Base-by-base conservation (phyloP, 2,329 filamentous ascomycete species). In the Penicillium sp. region DNA sequence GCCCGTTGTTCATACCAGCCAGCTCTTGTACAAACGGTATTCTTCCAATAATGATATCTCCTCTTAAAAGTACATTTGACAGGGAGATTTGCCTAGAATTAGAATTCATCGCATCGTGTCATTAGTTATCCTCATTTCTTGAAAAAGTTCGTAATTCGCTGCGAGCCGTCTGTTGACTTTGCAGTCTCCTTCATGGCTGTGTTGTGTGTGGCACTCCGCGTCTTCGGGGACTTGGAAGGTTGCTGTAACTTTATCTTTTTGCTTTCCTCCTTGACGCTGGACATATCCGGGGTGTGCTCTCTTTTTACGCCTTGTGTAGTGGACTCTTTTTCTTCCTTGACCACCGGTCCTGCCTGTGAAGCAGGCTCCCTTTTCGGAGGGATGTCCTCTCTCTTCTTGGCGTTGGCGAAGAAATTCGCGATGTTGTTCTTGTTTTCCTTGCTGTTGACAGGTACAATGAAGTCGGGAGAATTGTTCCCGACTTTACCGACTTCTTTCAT, bases 341-440 rank as follows among this genome's bases (percentile, higher is more conserved):
- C 36, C 18, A 51, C 55, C 20, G 35, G 34, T 54, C 73, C 64
- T 44, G 73, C 64, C 45, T 70, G 61, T 51, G 74, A 65, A 10
- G 64, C 54, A 38, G 69, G 50, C 10, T 57, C 40, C 37, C 59
- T 58, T 38, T 64, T 58, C 2, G 46, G 37, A 27, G 49, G 41
- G 5, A 18, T 3, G 16, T 50, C 49, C 22, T 66, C 63, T 41
- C 63, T 63, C 31, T 67, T 63, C n/a, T 66, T 56, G 6, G 68
- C 75, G 34, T 81, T 86, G 6, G 77, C 77, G 62, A 97, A 97
- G 74, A 95, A 96, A 60, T 95, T 95, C 37, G 86, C 87, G 66
- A 97, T 97, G 56, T 93, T 96, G 40, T 78, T 82, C 72, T 94
- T 96, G 67, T 96, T 96, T 60, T 90, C 86, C 54, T 81, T 84